A percentile compares a stretch with the other conserved stretches of the same genome.
phyloP scores from a whole-genome alignment of 352 stramenopile species.

The Phytophthora citricola region DNA sequence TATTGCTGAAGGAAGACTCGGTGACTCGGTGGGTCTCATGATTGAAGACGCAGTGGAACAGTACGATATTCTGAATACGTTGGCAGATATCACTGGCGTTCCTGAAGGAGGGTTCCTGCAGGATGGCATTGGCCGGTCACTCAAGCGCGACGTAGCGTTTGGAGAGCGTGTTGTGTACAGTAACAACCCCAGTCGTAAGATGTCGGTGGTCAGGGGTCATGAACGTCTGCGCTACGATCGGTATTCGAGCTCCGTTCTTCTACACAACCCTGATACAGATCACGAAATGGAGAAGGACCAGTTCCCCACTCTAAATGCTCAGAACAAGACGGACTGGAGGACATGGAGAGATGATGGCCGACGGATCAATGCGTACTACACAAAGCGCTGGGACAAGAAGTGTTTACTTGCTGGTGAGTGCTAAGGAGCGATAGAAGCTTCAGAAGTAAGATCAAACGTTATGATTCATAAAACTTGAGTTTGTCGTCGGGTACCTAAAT shows the following conservation, averaged over 20 bases:
- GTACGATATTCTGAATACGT: constrained; percentile 51
- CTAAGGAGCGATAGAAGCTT: constrained; percentile 7
- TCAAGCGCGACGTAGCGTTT: constrained; percentile 48
- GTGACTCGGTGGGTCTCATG: constrained; percentile 29
- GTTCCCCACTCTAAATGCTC: constrained; percentile 24
- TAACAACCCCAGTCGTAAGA: constrained; percentile 61
- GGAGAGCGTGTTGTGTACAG: constrained; percentile 51
- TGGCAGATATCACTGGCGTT: constrained; percentile 50
- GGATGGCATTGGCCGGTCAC: constrained; percentile 44
- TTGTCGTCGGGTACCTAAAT: too few species aligned
- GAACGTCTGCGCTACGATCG: constrained; percentile 54
- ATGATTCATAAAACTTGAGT: too few species aligned
- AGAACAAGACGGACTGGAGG: constrained; percentile 24
- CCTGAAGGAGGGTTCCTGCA: constrained; percentile 43
- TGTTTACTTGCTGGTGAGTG: constrained; percentile 43
- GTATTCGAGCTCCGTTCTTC: constrained; percentile 36
- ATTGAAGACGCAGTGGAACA: constrained; percentile 44
- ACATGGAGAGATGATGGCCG: constrained; percentile 34
- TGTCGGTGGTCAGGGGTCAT: constrained; percentile 47
- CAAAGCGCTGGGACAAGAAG: constrained; percentile 48
- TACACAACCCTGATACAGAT: constrained; percentile 50
- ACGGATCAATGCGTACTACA: constrained; percentile 61
- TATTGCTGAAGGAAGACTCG: constrained; percentile 44
- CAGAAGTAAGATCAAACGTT: too few species aligned
- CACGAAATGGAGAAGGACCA: constrained; percentile 48